Conservation (phyloP, 345 rosid species). For the Aquilaria malaccensis region DNA sequence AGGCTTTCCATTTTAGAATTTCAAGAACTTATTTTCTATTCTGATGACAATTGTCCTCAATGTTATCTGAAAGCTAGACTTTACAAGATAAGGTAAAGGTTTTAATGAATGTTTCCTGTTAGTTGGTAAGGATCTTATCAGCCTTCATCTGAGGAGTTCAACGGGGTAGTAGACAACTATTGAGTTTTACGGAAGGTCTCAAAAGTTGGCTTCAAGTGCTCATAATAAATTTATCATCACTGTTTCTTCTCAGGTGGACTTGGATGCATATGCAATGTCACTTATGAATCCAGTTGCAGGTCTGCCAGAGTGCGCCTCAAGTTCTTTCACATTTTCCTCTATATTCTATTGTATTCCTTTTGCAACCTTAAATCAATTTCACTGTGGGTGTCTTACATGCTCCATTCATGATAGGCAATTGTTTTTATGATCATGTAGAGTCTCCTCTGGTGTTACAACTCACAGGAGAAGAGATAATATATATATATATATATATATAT, state of each 20-base stretch:
- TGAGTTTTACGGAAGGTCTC: no score
- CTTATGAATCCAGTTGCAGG: conserved; percentile 83
- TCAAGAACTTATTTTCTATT: conserved; percentile 10
- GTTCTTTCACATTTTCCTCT: background rate
- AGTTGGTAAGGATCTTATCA: no score
- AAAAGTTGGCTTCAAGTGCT: no score
- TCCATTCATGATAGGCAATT: background rate
- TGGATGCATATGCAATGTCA: conserved; percentile 90
- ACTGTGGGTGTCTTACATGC: no score
- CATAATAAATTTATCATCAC: background rate
- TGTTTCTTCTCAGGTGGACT: conserved; percentile 47
- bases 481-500: no score
- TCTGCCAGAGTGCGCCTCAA: conserved; percentile 17
- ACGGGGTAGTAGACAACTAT: no score
- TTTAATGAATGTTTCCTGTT: no score
- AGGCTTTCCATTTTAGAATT: conserved; percentile 11
- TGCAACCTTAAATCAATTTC: background rate
- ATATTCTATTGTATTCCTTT: background rate
- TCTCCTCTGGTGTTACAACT: conserved; percentile 8
- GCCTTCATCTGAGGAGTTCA: no score
- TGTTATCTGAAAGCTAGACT: background rate
- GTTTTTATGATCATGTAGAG: background rate
- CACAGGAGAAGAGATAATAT: background rate
- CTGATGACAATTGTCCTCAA: background rate
- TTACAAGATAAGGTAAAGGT: no score